These are phyloP conservation scores for Omphalotus olearius DNA, from an alignment of 1,284 basidiomycete genomes.

Conservation along the genomic window DNA sequence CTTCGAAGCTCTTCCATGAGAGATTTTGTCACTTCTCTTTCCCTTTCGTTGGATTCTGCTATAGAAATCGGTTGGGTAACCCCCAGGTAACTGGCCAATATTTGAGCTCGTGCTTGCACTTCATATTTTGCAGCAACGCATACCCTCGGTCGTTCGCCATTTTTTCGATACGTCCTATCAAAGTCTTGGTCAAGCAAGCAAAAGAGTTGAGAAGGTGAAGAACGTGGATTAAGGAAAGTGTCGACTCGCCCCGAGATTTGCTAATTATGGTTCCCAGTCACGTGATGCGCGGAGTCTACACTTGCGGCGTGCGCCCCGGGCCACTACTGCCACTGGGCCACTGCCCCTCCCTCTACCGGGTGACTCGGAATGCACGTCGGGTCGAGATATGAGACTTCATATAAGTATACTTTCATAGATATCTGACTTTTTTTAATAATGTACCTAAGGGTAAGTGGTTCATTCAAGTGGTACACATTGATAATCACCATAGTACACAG, in stretches of 20 bases:
- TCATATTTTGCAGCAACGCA: conserved; percentile 8
- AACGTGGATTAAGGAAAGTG: not conserved
- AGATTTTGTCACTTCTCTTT: conserved; percentile 81
- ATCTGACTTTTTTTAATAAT: too few relatives aligned
- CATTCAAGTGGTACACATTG: too few relatives aligned
- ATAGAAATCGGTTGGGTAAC: conserved; percentile 91
- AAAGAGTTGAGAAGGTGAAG: not conserved
- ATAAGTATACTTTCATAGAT: too few relatives aligned
- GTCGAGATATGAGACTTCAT: too few relatives aligned
- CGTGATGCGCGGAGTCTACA: not conserved
- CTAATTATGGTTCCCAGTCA: not conserved
- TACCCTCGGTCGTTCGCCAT: conserved; percentile 40
- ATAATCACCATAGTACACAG: too few relatives aligned
- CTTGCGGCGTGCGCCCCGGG: not conserved
- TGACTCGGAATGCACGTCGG: too few relatives aligned
- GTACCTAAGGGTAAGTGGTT: too few relatives aligned
- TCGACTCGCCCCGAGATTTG: too few relatives aligned
- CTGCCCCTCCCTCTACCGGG: too few relatives aligned
- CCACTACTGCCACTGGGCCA: too few relatives aligned
- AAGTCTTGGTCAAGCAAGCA: not conserved
- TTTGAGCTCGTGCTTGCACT: conserved; percentile 6
- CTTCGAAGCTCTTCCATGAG: conserved; percentile 86
- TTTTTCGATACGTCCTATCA: conserved; percentile 1
- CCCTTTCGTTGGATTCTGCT: conserved; percentile 66
- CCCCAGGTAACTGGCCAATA: conserved; percentile 54